Evolutionary conservation across 163 green algal species (phyloP).

Genomic region (Scenedesmus sp.): DNA sequence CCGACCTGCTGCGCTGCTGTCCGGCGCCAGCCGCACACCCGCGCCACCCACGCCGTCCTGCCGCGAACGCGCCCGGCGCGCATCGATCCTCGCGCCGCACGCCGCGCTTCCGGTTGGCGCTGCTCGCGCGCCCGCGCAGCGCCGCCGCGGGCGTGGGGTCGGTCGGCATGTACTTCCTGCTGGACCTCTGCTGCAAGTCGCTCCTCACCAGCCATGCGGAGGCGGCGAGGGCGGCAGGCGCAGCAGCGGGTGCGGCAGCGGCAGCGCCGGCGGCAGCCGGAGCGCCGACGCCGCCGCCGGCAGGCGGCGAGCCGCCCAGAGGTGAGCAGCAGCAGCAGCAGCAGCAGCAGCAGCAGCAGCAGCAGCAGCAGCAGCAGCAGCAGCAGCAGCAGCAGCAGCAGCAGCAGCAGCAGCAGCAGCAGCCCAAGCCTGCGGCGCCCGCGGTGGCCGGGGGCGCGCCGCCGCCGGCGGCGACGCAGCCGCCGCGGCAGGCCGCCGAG

Average conservation of each 20-base stretch:
- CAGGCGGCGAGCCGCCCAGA: too few relatives aligned
- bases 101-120: too few relatives aligned
- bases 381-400: constrained; percentile 1
- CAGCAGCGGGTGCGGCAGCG: background rate
- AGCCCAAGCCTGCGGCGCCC: background rate
- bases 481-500: background rate
- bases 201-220: constrained; percentile 21
- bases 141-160: too few relatives aligned
- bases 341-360: constrained; percentile 11
- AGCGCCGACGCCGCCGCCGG: too few relatives aligned
- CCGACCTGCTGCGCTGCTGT: too few relatives aligned
- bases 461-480: background rate
- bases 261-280: background rate
- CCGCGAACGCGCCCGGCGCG: too few relatives aligned
- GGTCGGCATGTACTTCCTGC: constrained; percentile 3
- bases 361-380: background rate
- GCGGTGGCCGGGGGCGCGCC: background rate
- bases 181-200: constrained; percentile 18
- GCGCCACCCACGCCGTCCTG: too few relatives aligned
- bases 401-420: constrained; percentile 6
- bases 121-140: too few relatives aligned
- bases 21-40: too few relatives aligned
- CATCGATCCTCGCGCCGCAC: too few relatives aligned
- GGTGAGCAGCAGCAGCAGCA: constrained; percentile 8
- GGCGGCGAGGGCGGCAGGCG: background rate